phyloP scores from a whole-genome alignment of 805 yeast species.

The Vanderwaltozyma verrucispora region DNA sequence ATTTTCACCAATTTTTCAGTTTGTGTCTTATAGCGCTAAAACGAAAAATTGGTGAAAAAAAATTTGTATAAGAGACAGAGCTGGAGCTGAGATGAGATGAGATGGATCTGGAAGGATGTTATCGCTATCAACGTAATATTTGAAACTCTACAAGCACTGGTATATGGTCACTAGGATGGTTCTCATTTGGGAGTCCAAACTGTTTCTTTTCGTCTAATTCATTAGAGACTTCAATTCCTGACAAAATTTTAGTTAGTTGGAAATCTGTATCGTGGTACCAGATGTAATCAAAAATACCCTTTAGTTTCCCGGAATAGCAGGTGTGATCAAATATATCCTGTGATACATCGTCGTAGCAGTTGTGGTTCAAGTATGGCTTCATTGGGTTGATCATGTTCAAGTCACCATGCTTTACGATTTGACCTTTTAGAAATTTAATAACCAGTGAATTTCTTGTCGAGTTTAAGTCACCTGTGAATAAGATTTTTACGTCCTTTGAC shows the following conservation, averaged over 20 bases:
- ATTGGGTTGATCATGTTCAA: slow-evolving; percentile 25
- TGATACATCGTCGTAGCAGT: slow-evolving; percentile 24
- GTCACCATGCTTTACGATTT: slow-evolving; percentile 21
- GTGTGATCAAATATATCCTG: slow-evolving; percentile 30
- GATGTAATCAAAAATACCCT: slow-evolving; percentile 47
- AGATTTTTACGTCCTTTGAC: slow-evolving; percentile 26
- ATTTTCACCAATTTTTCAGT: no score
- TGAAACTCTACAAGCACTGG: slow-evolving; percentile 33
- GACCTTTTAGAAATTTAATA: slow-evolving; percentile 33
- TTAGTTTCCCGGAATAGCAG: slow-evolving; percentile 40
- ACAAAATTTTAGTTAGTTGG: slow-evolving; percentile 35
- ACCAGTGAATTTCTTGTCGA: slow-evolving; percentile 42
- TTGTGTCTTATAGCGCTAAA: no score
- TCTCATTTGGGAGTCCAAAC: slow-evolving; percentile 43
- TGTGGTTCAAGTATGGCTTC: slow-evolving; percentile 26
- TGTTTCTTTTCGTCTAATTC: slow-evolving; percentile 16
- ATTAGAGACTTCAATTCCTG: slow-evolving; percentile 31
- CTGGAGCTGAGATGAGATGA: no score
- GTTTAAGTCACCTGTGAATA: slow-evolving; percentile 50
- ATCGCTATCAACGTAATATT: slow-evolving; percentile 3
- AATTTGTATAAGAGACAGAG: no score
- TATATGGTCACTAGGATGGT: slow-evolving; percentile 49
- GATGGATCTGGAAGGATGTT: no score
- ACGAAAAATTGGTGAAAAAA: no score
- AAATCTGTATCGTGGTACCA: slow-evolving; percentile 39